phyloP scores from a whole-genome alignment of 75 land plant genomes.

The Selaginella moellendorffii region DNA sequence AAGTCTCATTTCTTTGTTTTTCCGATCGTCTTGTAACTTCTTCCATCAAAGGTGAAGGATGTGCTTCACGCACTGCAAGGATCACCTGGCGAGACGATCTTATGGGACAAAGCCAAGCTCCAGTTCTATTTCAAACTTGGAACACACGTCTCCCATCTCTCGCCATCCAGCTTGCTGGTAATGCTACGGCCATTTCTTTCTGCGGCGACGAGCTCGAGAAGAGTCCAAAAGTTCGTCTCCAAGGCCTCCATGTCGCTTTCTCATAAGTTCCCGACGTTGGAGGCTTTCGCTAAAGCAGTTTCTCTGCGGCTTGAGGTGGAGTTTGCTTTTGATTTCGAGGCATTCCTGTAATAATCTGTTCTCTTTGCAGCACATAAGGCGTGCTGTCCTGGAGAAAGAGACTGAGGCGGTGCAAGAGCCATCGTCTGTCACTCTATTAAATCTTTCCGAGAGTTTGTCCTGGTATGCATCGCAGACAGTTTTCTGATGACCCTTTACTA shows the following conservation, averaged over 20 bases:
- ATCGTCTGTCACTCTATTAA: conserved; percentile 48
- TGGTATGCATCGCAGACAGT: too few species aligned
- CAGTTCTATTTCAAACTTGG: conserved; percentile 36
- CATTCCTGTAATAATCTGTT: neutral
- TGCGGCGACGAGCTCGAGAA: conserved; percentile 55
- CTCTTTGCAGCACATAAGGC: conserved; percentile 42
- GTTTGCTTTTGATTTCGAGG: neutral
- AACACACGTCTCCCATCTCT: conserved; percentile 55
- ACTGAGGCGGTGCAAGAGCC: conserved; percentile 22
- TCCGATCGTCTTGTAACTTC: neutral
- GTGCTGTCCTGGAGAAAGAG: conserved; percentile 58
- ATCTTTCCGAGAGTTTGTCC: conserved; percentile 43
- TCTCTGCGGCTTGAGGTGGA: conserved; percentile 53
- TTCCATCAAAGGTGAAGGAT: conserved; percentile 41
- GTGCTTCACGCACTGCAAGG: conserved; percentile 82
- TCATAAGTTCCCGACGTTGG: conserved; percentile 48
- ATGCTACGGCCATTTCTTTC: conserved; percentile 41
- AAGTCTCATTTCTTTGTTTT: too few species aligned
- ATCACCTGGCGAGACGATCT: conserved; percentile 35
- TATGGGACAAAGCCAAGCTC: conserved; percentile 41
- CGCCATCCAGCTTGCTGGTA: conserved; percentile 39
- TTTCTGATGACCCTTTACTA: too few species aligned
- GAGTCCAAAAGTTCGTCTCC: conserved; percentile 35
- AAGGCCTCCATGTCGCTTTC: conserved; percentile 26
- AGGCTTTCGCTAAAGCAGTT: conserved; percentile 62